Evolutionary conservation across 1,284 basidiomycete genomes (phyloP), one percentile per base, ranked within the genome.

Genomic region (Acaromyces ingoldii): DNA sequence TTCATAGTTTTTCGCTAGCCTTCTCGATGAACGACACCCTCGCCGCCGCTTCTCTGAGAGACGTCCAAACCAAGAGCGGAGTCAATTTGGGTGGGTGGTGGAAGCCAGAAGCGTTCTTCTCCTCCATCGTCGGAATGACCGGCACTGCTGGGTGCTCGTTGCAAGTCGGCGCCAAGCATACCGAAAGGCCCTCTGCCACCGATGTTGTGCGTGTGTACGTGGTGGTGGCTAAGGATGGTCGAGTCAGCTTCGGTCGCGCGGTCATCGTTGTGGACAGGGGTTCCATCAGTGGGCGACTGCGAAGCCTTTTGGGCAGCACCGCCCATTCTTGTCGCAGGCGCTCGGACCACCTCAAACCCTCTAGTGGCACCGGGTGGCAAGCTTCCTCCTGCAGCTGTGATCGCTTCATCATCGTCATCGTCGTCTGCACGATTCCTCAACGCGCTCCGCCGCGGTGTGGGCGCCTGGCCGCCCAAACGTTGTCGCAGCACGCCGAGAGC

Each of bases 301-400:
- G 62, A 62, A 31, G 57, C 56, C 30, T 58, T 13, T 6, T 21
- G 13, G 22, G 34, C 45, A 24, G 15, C 37, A 21, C 17, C 24
- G 22, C 21, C 10, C 21, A n/a, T 19, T 1, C 26, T 10, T 15
- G 53, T 54, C 5, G 53, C 59, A 15, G 58, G 55, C 10, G 60
- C 52, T 30, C 65, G 43, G 4, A 67, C 58, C n/a, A 67, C 65
- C 33, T 67, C 60, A 28, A 67, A 67, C 2, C 63, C 63, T 33
- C 44, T 42, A 17, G 53, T 49, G 15, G 36, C 52, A 30, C 53
- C 56, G 42, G 53, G 49, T 45, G 62, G 50, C 25, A 53, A 55
- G 11, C 42, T 56, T 4, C 34, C 41, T 4, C 33, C 57, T 25
- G 39, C 17, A n/a, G 34, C 48, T 26, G 40, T 49, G 0, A 15